phyloP scores from a whole-genome alignment of 768 basidiomycete genomes.

The Pulveroboletus frians region DNA sequence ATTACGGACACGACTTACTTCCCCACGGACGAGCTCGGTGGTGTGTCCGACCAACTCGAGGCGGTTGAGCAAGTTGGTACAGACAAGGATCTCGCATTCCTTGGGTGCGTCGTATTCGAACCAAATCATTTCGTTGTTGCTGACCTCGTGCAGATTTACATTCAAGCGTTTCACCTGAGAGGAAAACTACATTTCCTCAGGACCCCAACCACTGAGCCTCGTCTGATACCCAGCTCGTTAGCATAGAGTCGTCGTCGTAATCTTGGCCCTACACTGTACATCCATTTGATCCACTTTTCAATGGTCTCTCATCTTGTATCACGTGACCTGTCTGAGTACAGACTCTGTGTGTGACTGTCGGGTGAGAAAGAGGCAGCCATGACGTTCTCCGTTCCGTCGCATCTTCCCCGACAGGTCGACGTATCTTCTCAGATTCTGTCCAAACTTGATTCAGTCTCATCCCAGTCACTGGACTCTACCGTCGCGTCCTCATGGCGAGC shows the following conservation, averaged over 20 bases:
- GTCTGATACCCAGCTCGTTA: constrained; percentile 26
- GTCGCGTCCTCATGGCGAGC: constrained; percentile 65
- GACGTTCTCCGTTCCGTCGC: constrained; percentile 70
- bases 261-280: constrained; percentile 21
- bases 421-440: constrained; percentile 67
- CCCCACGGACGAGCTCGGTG: constrained; percentile 88
- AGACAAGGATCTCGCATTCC: constrained; percentile 65
- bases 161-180: constrained; percentile 65
- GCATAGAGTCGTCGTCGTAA: constrained; percentile 27
- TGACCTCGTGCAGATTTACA: constrained; percentile 54
- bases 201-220: constrained; percentile 1
- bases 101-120: constrained; percentile 41
- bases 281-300: constrained; percentile 1
- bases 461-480: constrained; percentile 51
- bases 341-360: background rate
- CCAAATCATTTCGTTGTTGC: background rate
- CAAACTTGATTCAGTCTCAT: constrained; percentile 60
- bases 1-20: constrained; percentile 95
- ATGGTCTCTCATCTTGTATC: background rate
- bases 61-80: constrained; percentile 56
- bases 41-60: constrained; percentile 57
- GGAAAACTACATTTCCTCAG: background rate
- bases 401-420: constrained; percentile 69
- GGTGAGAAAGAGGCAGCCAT: constrained; percentile 33
- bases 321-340: constrained; percentile 15